A percentile compares a stretch with the other conserved stretches of the same genome.
phyloP scores from a whole-genome alignment of 805 yeast genomes.

The Ogataea salicorniae region DNA sequence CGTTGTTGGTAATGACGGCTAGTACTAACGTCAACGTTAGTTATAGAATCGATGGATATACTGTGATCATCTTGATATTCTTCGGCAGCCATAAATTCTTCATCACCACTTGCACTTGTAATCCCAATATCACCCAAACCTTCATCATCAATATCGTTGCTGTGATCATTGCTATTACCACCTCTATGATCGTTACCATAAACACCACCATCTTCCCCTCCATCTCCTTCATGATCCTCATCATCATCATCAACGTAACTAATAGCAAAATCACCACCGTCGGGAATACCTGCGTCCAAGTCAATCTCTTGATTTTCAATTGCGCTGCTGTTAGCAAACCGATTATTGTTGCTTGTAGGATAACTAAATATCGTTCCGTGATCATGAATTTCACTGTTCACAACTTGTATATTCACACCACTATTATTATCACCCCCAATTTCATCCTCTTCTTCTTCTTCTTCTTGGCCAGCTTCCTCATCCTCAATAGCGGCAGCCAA shows the following conservation, averaged over 20 bases:
- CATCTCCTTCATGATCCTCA: slow-evolving; percentile 6
- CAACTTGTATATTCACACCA: slow-evolving; percentile 1
- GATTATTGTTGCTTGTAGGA: neutral
- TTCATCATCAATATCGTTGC: slow-evolving; percentile 14
- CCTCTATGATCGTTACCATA: slow-evolving; percentile 6
- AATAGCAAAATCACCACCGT: slow-evolving; percentile 35
- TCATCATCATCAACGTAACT: slow-evolving; percentile 24
- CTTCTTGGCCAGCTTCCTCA: slow-evolving; percentile 7
- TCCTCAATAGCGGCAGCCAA: slow-evolving; percentile 7
- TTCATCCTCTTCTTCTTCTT: slow-evolving; percentile 23
- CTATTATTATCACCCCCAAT: slow-evolving; percentile 4
- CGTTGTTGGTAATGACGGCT: slow-evolving; percentile 7
- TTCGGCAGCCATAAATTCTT: slow-evolving; percentile 33
- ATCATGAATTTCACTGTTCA: neutral
- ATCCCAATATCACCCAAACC: slow-evolving; percentile 11
- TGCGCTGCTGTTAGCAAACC: neutral
- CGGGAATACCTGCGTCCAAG: slow-evolving; percentile 43
- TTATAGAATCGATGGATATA: slow-evolving; percentile 19
- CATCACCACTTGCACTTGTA: slow-evolving; percentile 11
- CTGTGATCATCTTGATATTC: slow-evolving; percentile 34
- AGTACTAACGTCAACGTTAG: slow-evolving; percentile 4
- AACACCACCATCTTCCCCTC: slow-evolving; percentile 6
- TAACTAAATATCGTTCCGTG: neutral
- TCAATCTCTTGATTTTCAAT: slow-evolving; percentile 23
- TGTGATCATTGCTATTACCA: slow-evolving; percentile 4